Percentiles rank a stretch among this genome's conserved stretches.
Evolutionary conservation across 495 filamentous ascomycete species (phyloP).

Genomic region (Tuber aestivum): DNA sequence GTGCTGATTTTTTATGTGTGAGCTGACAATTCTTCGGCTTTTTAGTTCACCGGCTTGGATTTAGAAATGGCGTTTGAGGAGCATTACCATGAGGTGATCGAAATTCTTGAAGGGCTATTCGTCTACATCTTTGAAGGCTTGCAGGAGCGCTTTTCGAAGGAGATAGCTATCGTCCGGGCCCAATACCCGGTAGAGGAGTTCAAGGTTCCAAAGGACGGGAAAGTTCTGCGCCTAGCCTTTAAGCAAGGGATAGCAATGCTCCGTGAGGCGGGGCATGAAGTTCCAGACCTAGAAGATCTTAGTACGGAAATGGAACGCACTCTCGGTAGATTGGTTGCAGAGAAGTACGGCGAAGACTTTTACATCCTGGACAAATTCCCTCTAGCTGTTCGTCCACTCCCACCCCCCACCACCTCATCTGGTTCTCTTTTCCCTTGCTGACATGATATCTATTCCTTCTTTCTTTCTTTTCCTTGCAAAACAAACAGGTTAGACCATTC

Average conservation of each 20-base stretch:
- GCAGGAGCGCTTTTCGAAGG: conserved; percentile 58
- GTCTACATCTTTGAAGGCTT: conserved; percentile 81
- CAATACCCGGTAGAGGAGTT: conserved; percentile 57
- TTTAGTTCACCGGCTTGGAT: conserved; percentile 83
- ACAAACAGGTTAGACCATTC: conserved; percentile 58
- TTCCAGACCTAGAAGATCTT: conserved; percentile 65
- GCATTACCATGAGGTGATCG: conserved; percentile 79
- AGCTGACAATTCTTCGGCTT: background rate
- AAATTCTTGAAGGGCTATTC: conserved; percentile 75
- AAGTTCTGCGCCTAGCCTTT: conserved; percentile 78
- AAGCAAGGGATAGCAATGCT: conserved; percentile 71
- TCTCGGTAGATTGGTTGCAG: conserved; percentile 72
- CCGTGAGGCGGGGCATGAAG: conserved; percentile 75
- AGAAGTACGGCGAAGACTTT: conserved; percentile 83
- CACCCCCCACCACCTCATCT: background rate
- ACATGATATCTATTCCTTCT: background rate
- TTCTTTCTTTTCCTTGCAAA: background rate
- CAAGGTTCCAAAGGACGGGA: conserved; percentile 71
- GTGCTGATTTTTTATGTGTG: background rate
- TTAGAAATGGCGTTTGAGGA: conserved; percentile 90
- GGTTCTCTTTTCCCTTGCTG: background rate
- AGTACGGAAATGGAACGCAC: conserved; percentile 81
- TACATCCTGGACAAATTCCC: conserved; percentile 96
- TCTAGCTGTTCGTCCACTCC: conserved; percentile 49
- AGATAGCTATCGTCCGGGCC: conserved; percentile 63